Base-by-base conservation (phyloP, 2,329 filamentous ascomycete genomes). In the Fusarium sp. region DNA sequence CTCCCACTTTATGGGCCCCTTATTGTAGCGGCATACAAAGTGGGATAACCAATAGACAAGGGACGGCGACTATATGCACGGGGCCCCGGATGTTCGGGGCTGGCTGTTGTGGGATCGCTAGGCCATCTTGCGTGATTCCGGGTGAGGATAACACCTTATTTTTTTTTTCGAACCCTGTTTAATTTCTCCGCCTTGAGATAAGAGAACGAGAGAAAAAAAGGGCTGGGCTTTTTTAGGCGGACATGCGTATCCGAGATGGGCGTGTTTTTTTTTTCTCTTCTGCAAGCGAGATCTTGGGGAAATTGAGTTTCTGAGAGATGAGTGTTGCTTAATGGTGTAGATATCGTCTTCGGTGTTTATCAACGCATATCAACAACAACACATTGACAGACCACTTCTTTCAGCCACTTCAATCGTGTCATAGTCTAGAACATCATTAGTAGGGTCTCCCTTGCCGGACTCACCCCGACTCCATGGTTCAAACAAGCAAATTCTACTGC, bases 61-160 rank as follows among this genome's bases (percentile, higher is more conserved):
- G 45, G 45, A 50, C 9, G 45, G 24, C 45, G 47, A 52, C 47
- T 31, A 52, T 52, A 52, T 31, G 47, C 47, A 52, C 47, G 38
- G 63, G 59, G 60, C 52, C 34, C 42, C 66, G 66, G 38, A 24
- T 31, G 66, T 60, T 64, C 52, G 63, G 42, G 37, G 22, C 29
- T 67, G 40, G 40, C 45, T n/a, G n/a, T 50, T 62, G 29, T 20
- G 59, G 40, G 40, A 45, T 62, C n/a, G 31, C 34, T 62, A 45
- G 54, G 11, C 11, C 24, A 35, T 67, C 42, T 68, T 67, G 63
- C 66, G 66, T 68, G 54, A 67, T 67, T 62, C 63, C 22, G 45
- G 54, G 66, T 34, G 63, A 54, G 65, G 35, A 68, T 68, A 31
- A 45, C 66, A 68, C 54, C 66, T 68, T 67, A 37, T 37, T 22